Evolutionary conservation across 2,329 filamentous ascomycete species (phyloP), one percentile per base, ranked within the genome.

Genomic region (Verticillium isaacii): DNA sequence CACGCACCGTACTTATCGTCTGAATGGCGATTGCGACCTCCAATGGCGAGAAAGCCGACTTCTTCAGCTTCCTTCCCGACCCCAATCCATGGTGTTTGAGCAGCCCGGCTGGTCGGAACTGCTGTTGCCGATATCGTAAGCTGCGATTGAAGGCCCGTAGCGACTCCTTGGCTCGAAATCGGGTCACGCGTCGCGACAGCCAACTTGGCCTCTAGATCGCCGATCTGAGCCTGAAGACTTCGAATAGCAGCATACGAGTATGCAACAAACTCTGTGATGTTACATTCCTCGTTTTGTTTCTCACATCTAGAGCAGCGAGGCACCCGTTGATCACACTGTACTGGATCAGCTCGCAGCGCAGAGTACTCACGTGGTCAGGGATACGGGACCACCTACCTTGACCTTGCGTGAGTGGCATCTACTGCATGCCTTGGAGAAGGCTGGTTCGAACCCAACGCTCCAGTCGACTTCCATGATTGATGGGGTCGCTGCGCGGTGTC

Each of bases 251-350:
- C 56, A 8, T 66, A 64, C 3, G 62, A 59, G n/a, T 66, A 66
- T 1, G 65, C 65, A 5, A 66, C 65, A 34, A 61, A 61, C 17
- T 66, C 64, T 3, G 65, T 66, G 41, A 66, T 66, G 32, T 66
- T 66, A 41, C 64, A 66, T 9, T 64, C 59, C 57, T 66, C 64
- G 36, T 59, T 55, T 2, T 66, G 58, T 9, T 57, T 62, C 4
- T 57, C 36, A 29, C 65, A 66, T 23, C 62, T 23, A 11, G 64
- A 61, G 45, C 65, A 67, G 32, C 7, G 72, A 68, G 62, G 73
- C 63, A 60, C 65, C 66, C 52, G 71, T 69, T 64, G 65, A 68
- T 62, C 68, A 73, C 54, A 66, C 71, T 63, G 11, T 9, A 9
- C 6, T 5, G 3, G 39, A 23, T 45, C 17, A 19, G 32, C 6